Base-by-base conservation (phyloP, 345 rosid species). In the Luvunga scandens region DNA sequence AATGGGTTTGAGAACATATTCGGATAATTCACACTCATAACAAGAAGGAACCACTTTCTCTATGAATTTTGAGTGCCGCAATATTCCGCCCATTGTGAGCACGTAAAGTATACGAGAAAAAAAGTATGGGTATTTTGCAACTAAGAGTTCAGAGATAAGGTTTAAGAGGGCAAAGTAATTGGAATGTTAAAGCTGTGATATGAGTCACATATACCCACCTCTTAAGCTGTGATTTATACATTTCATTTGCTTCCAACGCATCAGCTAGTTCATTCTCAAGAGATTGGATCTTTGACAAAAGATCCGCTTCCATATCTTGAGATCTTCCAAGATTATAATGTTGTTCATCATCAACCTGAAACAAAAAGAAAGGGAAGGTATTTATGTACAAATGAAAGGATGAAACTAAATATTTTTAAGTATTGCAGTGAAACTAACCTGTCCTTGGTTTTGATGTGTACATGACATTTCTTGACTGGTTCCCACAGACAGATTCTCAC, bases 211-310 rank as follows among this genome's bases (percentile, higher is more conserved):
- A 34, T 71, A 77, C 85, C 2, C 31, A 88, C 92, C 91, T 87
- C 73, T 83, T 87, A 75, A 88, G 87, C 85, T 89, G 91, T 48
- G 75, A 75, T 79, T 88, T 89, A 55, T 86, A 85, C 88, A 87
- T 82, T 77, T 80, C 83, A 75, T 86, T 88, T 80, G 95, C 88
- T 82, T 89, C 88, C 78, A 82, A 36, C 48, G 89, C 90, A 78
- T 89, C 90, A 1, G 88, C 89, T 56, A 91, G 79, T 78, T 88
- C 87, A 72, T 72, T 81, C 84, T 89, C 88, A 50, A 89, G 92
- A 59, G 30, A 74, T 66, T 79, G 85, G 61, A 88, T 81, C 83
- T 89, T 88, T 64, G 84, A 81, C 64, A 71, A 71, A 69, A 79
- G 80, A 73, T 84, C 86, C 48, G 25, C 56, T 59, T 72, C 86